phyloP scores from a whole-genome alignment of 768 basidiomycete genomes.

The Cystobasidiopsis lactophilus region DNA sequence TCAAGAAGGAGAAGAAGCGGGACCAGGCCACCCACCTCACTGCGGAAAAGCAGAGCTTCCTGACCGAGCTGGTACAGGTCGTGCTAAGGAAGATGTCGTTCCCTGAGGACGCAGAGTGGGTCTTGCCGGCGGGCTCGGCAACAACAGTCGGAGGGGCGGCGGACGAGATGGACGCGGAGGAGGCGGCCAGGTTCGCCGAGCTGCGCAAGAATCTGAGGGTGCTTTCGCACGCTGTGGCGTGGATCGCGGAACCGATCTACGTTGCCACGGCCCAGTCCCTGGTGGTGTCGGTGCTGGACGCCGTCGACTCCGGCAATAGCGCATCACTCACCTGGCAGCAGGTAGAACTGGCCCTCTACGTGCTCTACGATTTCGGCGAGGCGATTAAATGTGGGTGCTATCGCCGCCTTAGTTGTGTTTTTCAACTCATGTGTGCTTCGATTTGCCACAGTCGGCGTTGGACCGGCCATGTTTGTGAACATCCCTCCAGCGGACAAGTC shows the following conservation, averaged over 20 bases:
- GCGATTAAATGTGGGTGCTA: constrained; percentile 46
- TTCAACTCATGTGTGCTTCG: neutral
- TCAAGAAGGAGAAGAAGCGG: constrained; percentile 39
- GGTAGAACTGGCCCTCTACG: constrained; percentile 76
- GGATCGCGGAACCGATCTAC: constrained; percentile 67
- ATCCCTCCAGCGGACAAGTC: constrained; percentile 34
- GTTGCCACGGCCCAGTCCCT: constrained; percentile 51
- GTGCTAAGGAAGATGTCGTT: constrained; percentile 76
- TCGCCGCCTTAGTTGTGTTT: neutral
- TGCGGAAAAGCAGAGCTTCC: constrained; percentile 42
- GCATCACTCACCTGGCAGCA: constrained; percentile 63
- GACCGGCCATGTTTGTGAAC: constrained; percentile 66
- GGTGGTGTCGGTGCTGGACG: constrained; percentile 49
- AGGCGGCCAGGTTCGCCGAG: constrained; percentile 62
- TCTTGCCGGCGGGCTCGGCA: too few relatives aligned
- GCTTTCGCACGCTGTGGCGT: constrained; percentile 66
- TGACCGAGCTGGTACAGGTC: constrained; percentile 52
- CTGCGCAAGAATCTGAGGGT: constrained; percentile 69
- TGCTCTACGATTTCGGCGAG: constrained; percentile 84
- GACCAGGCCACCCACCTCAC: constrained; percentile 34
- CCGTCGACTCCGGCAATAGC: constrained; percentile 36
- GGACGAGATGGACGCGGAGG: constrained; percentile 60
- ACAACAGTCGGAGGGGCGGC: constrained; percentile 36
- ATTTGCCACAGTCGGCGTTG: constrained; percentile 32
- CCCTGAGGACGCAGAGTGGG: constrained; percentile 33